Conservation (phyloP, 2,329 filamentous ascomycete species). For the Aspergillus floridensis region DNA sequence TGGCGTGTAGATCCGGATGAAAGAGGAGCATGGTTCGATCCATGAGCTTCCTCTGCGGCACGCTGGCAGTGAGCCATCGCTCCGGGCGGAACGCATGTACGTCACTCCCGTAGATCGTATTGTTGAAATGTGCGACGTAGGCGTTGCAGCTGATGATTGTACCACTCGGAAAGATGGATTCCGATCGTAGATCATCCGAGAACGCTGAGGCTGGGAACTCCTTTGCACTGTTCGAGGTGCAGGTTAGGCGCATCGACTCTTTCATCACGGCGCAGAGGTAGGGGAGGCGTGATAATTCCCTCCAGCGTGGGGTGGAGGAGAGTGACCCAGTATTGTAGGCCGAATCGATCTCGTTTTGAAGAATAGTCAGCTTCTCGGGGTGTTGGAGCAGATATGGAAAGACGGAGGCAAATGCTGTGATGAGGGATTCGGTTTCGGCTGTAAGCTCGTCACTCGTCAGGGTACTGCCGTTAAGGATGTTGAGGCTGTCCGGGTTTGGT, state of each 20-base stretch:
- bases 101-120: constrained; percentile 9
- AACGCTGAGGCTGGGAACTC: neutral
- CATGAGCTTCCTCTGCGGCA: constrained; percentile 10
- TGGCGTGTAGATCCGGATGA: neutral
- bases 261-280: constrained; percentile 21
- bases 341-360: constrained; percentile 13
- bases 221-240: neutral
- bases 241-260: constrained; percentile 14
- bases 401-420: constrained; percentile 5
- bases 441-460: neutral
- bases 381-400: constrained; percentile 9
- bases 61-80: constrained; percentile 14
- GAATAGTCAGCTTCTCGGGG: constrained; percentile 1
- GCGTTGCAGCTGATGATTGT: constrained; percentile 13
- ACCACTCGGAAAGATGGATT: neutral
- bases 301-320: constrained; percentile 3
- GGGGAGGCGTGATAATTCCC: constrained; percentile 4
- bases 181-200: neutral
- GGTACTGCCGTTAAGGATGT: neutral
- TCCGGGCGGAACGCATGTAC: constrained; percentile 12
- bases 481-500: neutral
- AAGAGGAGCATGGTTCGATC: constrained; percentile 8
- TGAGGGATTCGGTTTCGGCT: neutral
- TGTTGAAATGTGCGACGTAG: constrained; percentile 1
- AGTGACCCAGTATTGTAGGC: neutral